Base-by-base conservation (phyloP, 1,284 basidiomycete species). In the Cystobasidiaceae sp. region DNA sequence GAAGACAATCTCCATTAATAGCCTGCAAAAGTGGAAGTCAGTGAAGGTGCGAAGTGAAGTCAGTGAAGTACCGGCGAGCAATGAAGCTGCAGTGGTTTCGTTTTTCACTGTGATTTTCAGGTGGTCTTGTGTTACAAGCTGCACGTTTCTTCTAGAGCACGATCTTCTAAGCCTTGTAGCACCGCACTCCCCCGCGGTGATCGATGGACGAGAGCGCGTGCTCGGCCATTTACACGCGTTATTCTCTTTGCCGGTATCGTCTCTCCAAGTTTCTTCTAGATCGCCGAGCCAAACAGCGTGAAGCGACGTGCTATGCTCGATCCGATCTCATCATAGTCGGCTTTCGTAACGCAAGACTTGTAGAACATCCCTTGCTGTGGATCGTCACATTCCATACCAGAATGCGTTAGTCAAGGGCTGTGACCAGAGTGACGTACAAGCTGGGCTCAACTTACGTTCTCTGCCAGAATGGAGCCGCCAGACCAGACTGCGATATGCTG, bases 401-500 rank as follows among this genome's bases (percentile, higher is more conserved):
- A 48, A 62, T 27, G 8, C 21, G 63, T 39, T 0, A 21, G 17
- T 48, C 3, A 2, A 11, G 3, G 2, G 2, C 28, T 13, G 52
- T 3, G n/a, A 25, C 39, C 19, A 41, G 15, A 17, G 21, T 48
- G 9, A 2, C 2, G 2, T n/a, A 15, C 41, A 32, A 30, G 23
- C 11, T 3, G 13, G 27, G 21, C 21, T 33, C 8, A 15, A 80
- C 86, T 78, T 72, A 92, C 90, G 71, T 93, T 82, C 58, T 90
- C 92, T 13, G 93, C 93, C 73, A 97, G 83, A 48, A 98, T 82
- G 4, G 89, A 92, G 41, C 96, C 96, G 73, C 96, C 96, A 74
- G 92, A 98, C 94, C 94, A 99, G 21, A 98, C 96, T 13, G 94
- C 94, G 74, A 96, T 91, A 64, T 93, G 83, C 81, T 98, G 96